Evolutionary conservation across 2,329 filamentous ascomycete genomes (phyloP), one percentile per base, ranked within the genome.

Genomic region (Aspergillus novofumigatus): DNA sequence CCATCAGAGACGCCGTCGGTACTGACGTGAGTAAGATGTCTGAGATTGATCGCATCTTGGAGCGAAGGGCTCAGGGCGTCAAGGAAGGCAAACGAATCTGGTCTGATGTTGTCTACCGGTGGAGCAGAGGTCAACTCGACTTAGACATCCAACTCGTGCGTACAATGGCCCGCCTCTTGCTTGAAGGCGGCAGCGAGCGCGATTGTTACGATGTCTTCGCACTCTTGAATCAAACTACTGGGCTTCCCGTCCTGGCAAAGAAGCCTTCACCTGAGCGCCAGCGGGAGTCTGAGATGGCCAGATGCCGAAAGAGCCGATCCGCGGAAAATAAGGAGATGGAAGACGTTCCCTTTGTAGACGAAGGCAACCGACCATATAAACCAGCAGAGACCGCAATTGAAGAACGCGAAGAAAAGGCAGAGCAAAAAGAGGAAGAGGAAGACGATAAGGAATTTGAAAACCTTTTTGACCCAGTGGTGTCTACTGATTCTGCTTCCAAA

Each of bases 161-260:
- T 67, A 81, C 89, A 29, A 96, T 97, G 90, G 91, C 87, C 5
- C 82, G 87, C 38, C 65, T 96, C 3, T 78, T 97, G n/a, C 75
- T 92, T 23, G 76, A 87, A 51, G 86, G 89, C 17, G 77, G 73
- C 38, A 75, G 81, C 10, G 78, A 83, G 20, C 74, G 79, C 51
- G 87, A 94, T 64, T 86, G 83, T 72, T 84, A 88, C 60, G 85
- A 91, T 65, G 79, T 96, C 2, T 81, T 96, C 23, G 83, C 84
- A 42, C 78, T 97, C 21, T 75, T 95, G n/a, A 82, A 91, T 63
- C 87, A 96, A 73, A 90, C 91, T 0, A 92, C 93, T 85, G 83
- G 85, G 49, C 82, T 96, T 45, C 84, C 87, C 5, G 68, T 75
- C 38, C 55, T 72, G 11, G 63, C 64, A 10, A 61, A 62, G n/a